Percentiles rank a stretch among this genome's conserved stretches.
phyloP scores from a whole-genome alignment of 805 yeast species.

The Yarrowia divulgata region DNA sequence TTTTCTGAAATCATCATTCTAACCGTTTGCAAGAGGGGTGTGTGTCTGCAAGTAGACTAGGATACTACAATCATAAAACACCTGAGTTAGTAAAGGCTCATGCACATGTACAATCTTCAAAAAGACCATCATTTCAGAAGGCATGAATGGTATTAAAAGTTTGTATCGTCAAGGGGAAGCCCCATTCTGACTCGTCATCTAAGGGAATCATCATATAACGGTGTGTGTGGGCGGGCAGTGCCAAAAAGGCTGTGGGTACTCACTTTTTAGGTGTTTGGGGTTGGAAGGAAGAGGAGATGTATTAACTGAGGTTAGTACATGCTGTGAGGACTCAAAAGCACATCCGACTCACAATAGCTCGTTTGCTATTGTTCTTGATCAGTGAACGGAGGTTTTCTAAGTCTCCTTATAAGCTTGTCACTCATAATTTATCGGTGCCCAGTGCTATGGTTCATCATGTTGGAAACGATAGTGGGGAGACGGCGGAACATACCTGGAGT shows the following conservation, averaged over 20 bases:
- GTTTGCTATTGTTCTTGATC: conserved; percentile 53
- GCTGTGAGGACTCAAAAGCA: not conserved
- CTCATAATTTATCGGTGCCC: conserved; percentile 97
- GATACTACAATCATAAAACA: no score
- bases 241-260: not conserved
- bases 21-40: conserved; percentile 42
- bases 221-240: conserved; percentile 12
- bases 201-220: conserved; percentile 51
- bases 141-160: conserved; percentile 94
- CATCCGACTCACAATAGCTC: not conserved
- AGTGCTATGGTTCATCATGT: conserved; percentile 93
- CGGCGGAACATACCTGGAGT: conserved; percentile 40
- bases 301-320: conserved; percentile 33
- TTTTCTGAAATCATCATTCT: conserved; percentile 74
- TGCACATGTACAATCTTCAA: not conserved
- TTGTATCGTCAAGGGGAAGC: conserved; percentile 91
- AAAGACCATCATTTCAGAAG: conserved; percentile 59
- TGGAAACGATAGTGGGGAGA: conserved; percentile 40
- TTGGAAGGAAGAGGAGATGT: conserved; percentile 4
- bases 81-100: conserved; percentile 27
- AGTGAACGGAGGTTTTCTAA: conserved; percentile 95
- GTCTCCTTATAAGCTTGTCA: conserved; percentile 94
- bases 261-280: not conserved
- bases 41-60: not conserved
- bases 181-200: conserved; percentile 99